Evolutionary conservation across 2,329 filamentous ascomycete genomes (phyloP).

Genomic region (Fusarium nurragi): DNA sequence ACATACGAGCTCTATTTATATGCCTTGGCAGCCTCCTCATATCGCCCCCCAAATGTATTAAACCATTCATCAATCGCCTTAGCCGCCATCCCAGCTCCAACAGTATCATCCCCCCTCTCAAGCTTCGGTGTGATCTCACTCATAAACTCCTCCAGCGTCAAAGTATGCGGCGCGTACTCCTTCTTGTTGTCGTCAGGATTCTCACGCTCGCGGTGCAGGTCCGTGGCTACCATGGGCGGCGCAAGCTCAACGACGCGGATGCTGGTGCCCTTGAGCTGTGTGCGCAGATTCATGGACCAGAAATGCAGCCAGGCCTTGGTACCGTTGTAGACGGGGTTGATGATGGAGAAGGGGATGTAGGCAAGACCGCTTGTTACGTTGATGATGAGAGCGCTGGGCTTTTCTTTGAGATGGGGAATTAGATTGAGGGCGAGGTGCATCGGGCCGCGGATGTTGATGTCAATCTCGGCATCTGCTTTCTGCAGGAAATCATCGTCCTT

Average conservation of each 20-base stretch:
- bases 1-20: not conserved
- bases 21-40: conserved; percentile 17
- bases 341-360: conserved; percentile 60
- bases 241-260: conserved; percentile 65
- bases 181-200: conserved; percentile 69
- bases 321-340: conserved; percentile 68
- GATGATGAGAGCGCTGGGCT: conserved; percentile 56
- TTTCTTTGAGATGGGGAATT: conserved; percentile 59
- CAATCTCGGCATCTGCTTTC: conserved; percentile 65
- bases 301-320: conserved; percentile 68
- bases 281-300: conserved; percentile 64
- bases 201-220: conserved; percentile 63
- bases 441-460: conserved; percentile 67
- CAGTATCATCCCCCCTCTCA: conserved; percentile 59
- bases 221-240: conserved; percentile 63
- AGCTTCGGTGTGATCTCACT: conserved; percentile 55
- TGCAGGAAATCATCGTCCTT: conserved; percentile 55
- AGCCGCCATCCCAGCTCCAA: conserved; percentile 56
- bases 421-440: conserved; percentile 63
- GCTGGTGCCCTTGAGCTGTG: conserved; percentile 55
- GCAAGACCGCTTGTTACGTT: conserved; percentile 65
- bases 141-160: conserved; percentile 65
- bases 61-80: conserved; percentile 57
- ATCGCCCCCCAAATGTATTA: conserved; percentile 48
- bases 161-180: conserved; percentile 53